phyloP scores from a whole-genome alignment of 768 basidiomycete species.

The Trametes elegans region DNA sequence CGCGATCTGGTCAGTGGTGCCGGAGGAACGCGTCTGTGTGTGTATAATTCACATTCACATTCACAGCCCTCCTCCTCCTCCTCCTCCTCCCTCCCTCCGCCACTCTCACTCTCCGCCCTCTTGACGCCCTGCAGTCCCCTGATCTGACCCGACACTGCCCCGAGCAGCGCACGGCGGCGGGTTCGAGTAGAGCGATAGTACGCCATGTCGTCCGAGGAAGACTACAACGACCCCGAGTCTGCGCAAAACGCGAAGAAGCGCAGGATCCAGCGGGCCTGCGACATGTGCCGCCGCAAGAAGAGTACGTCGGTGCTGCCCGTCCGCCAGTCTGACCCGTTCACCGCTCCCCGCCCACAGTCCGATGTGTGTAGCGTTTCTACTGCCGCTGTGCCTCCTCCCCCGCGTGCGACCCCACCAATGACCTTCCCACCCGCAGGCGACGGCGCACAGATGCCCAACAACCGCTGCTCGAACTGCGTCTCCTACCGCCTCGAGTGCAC shows the following conservation, averaged over 20 bases:
- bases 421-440: constrained; percentile 45
- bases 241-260: constrained; percentile 56
- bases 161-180: neutral
- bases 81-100: neutral
- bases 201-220: constrained; percentile 66
- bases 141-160: too few relatives aligned
- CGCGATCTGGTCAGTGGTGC: neutral
- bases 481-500: constrained; percentile 60
- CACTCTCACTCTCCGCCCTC: neutral
- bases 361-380: constrained; percentile 48
- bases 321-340: neutral
- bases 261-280: constrained; percentile 76
- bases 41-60: neutral
- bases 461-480: constrained; percentile 62
- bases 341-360: constrained; percentile 39
- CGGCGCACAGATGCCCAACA: constrained; percentile 63
- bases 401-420: neutral
- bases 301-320: constrained; percentile 42
- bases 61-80: neutral
- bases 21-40: constrained; percentile 7
- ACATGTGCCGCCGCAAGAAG: constrained; percentile 82
- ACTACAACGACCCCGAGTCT: constrained; percentile 47
- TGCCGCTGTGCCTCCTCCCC: neutral
- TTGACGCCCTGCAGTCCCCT: too few relatives aligned
- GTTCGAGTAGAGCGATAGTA: neutral